phyloP scores from a whole-genome alignment of 2,329 filamentous ascomycete species.

The Penicillium sp. region DNA sequence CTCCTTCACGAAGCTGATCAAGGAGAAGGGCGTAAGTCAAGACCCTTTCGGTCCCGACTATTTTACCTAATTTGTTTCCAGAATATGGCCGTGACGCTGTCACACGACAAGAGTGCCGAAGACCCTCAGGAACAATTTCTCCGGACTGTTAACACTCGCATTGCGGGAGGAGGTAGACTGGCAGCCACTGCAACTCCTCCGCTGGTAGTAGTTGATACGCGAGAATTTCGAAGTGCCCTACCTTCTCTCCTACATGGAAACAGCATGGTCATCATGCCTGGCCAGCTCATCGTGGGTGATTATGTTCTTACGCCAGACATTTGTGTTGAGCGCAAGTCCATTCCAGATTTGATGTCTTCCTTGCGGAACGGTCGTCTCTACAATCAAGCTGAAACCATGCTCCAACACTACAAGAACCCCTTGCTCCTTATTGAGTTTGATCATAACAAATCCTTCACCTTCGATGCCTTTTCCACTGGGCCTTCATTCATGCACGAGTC shows the following conservation, averaged over 20 bases:
- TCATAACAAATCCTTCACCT: constrained; percentile 93
- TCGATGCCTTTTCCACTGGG: constrained; percentile 67
- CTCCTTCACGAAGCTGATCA: constrained; percentile 91
- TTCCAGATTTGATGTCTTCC: constrained; percentile 87
- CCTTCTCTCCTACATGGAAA: constrained; percentile 90
- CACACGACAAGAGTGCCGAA: constrained; percentile 70
- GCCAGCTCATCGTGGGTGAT: constrained; percentile 94
- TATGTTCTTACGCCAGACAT: constrained; percentile 91
- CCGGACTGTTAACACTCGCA: constrained; percentile 93
- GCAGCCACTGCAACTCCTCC: constrained; percentile 84
- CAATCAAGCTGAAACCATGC: constrained; percentile 91
- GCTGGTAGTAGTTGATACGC: constrained; percentile 90
- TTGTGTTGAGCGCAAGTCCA: constrained; percentile 91
- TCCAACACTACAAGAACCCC: constrained; percentile 84
- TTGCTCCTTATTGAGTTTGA: constrained; percentile 98
- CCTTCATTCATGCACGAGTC: constrained; percentile 57
- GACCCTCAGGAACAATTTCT: constrained; percentile 92
- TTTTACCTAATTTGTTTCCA: constrained; percentile 28
- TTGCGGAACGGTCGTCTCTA: constrained; percentile 91
- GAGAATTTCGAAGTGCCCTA: constrained; percentile 91
- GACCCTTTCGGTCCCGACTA: neutral
- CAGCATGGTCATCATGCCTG: constrained; percentile 86
- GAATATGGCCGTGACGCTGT: constrained; percentile 87
- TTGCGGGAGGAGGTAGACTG: constrained; percentile 87
- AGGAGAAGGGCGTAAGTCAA: constrained; percentile 74